These are phyloP conservation scores for Ceratobasidium sp. DNA, from an alignment of 1,284 basidiomycete genomes.

Conservation along the genomic window DNA sequence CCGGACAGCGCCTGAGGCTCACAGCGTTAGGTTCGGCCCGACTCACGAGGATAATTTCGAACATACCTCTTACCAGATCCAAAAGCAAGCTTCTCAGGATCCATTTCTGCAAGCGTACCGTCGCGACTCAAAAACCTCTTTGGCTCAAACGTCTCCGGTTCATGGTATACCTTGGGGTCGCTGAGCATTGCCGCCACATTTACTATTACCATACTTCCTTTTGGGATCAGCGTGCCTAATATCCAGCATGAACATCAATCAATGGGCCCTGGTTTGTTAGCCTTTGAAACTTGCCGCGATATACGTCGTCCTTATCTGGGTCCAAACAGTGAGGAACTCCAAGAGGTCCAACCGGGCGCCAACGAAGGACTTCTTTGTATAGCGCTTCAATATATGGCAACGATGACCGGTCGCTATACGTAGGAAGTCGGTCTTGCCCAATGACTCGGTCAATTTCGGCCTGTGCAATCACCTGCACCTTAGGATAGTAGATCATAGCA, in stretches of 20 bases:
- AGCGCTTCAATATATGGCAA: conserved; percentile 45
- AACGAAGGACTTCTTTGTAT: conserved; percentile 44
- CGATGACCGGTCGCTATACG: conserved; percentile 16
- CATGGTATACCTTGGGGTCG: conserved; percentile 38
- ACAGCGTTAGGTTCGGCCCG: too few relatives aligned
- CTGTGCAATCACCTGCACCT: conserved; percentile 37
- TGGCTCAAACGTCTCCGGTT: conserved; percentile 42
- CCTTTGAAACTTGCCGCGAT: conserved; percentile 9
- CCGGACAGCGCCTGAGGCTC: conserved; percentile 39
- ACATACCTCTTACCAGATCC: conserved; percentile 40
- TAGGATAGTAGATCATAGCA: conserved; percentile 47
- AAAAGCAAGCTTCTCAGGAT: conserved; percentile 27
- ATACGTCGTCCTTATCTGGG: conserved; percentile 14
- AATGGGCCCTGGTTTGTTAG: too few relatives aligned
- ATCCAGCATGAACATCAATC: not conserved
- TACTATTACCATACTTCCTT: conserved; percentile 33
- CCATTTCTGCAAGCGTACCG: not conserved
- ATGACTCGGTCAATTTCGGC: conserved; percentile 42
- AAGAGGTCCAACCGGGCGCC: conserved; percentile 26
- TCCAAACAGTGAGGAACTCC: conserved; percentile 15
- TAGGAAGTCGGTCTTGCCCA: conserved; percentile 41
- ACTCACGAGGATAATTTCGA: too few relatives aligned
- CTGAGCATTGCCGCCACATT: conserved; percentile 42
- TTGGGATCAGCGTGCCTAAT: conserved; percentile 44
- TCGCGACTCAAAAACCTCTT: conserved; percentile 42